Evolutionary conservation across 805 yeast genomes (phyloP).

Genomic region (Yamadazyma akitaensis): DNA sequence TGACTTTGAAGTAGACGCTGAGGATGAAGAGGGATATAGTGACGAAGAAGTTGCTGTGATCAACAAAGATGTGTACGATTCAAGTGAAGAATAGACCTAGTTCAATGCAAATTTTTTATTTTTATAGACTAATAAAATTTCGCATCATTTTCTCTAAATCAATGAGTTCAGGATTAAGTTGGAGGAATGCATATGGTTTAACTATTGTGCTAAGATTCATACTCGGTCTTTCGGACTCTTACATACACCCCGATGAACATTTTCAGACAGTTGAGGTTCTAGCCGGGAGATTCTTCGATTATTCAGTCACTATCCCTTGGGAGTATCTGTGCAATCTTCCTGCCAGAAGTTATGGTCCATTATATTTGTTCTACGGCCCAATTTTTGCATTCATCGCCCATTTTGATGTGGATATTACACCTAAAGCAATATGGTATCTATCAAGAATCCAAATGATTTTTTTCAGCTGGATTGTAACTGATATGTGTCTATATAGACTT

Average conservation of each 20-base stretch:
- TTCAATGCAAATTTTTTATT: background rate
- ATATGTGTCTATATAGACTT: slow-evolving; percentile 44
- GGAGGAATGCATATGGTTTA: slow-evolving; percentile 48
- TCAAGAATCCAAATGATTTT: slow-evolving; percentile 50
- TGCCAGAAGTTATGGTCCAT: slow-evolving; percentile 68
- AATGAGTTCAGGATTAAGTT: slow-evolving; percentile 21
- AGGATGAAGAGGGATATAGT: slow-evolving; percentile 21
- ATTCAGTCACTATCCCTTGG: slow-evolving; percentile 66
- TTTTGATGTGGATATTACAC: slow-evolving; percentile 37
- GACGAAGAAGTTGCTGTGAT: slow-evolving; percentile 17
- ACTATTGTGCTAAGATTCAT: slow-evolving; percentile 49
- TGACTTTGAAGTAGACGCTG: slow-evolving; percentile 13
- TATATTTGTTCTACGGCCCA: slow-evolving; percentile 71
- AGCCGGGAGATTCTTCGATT: slow-evolving; percentile 43
- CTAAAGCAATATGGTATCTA: slow-evolving; percentile 51
- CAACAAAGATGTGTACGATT: slow-evolving; percentile 4
- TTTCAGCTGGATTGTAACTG: slow-evolving; percentile 34
- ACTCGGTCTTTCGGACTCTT: slow-evolving; percentile 68
- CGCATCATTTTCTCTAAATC: background rate
- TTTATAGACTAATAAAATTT: slow-evolving; percentile 4
- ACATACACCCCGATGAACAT: slow-evolving; percentile 97
- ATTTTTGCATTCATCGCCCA: slow-evolving; percentile 34
- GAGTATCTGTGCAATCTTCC: slow-evolving; percentile 61
- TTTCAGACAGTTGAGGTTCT: slow-evolving; percentile 85
- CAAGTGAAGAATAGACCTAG: slow-evolving; percentile 9